Evolutionary conservation across 2,329 filamentous ascomycete genomes (phyloP), one percentile per base, ranked within the genome.

Genomic region (Conoideocrella luteorostrata): DNA sequence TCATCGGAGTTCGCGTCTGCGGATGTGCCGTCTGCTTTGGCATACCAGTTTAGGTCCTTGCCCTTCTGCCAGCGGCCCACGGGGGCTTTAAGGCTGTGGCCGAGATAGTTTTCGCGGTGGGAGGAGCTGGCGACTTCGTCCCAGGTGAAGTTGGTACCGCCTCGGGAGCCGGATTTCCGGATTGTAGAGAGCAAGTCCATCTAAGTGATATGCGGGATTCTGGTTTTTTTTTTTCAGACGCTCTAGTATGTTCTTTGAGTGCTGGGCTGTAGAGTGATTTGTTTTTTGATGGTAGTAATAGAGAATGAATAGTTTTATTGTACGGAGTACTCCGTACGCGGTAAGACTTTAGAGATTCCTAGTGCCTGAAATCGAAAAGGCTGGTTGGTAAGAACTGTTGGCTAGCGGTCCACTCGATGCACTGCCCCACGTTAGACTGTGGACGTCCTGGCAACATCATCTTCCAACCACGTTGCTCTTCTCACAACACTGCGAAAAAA

Each of bases 141-240:
- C 93, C 93, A 97, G 68, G 84, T 90, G 71, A 98, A 98, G 65
- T 96, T 89, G 65, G 86, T 86, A 60, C 93, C 93, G 58, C 93
- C 93, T 53, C 93, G 84, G 56, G 88, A 93, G 63, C 95, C 91
- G 15, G 75, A 70, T 68, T 98, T 97, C 59, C 90, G 88, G 49
- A 98, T 85, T 33, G 86, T 88, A 47, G 90, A 87, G 43, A 97
- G 80, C 44, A 98, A 78, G 75, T 98, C 93, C 93, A 98, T 96
- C n/a, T n/a, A n/a, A n/a, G n/a, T n/a, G n/a, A n/a, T n/a, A n/a
- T n/a, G n/a, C n/a, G n/a, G n/a, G n/a, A n/a, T n/a, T n/a, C n/a
- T n/a, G n/a, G n/a, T n/a, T n/a, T n/a, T n/a, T n/a, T n/a, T n/a
- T n/a, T n/a, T n/a, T n/a, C n/a, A n/a, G n/a, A n/a, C n/a, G n/a